Conservation (phyloP, 805 yeast genomes). For the Cephaloascus albidus region DNA sequence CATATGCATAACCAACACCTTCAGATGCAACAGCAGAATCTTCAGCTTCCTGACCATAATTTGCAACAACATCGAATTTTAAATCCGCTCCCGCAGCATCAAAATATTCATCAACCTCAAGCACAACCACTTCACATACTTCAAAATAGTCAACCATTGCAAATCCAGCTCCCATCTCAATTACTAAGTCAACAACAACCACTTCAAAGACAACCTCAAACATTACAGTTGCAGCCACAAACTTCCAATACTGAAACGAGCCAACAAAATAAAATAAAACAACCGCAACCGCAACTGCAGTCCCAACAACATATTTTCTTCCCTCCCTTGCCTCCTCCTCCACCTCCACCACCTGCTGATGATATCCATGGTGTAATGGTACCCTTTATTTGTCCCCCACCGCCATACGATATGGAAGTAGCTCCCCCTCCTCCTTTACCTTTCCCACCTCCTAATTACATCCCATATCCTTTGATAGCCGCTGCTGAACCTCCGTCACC, state of each 20-base stretch:
- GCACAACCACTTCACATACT: background rate
- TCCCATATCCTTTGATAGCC: slow-evolving; percentile 32
- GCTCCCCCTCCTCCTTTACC: slow-evolving; percentile 26
- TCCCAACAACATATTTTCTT: background rate
- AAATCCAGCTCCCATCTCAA: too few species aligned
- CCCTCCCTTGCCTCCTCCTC: background rate
- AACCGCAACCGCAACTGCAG: background rate
- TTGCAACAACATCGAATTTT: background rate
- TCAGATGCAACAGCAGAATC: background rate
- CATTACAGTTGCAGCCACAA: background rate
- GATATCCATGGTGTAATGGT: slow-evolving; percentile 23
- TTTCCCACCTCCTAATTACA: slow-evolving; percentile 33
- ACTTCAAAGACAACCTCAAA: too few species aligned
- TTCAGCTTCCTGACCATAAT: background rate
- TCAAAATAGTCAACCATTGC: background rate
- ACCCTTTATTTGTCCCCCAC: slow-evolving; percentile 33
- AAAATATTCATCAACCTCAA: too few species aligned
- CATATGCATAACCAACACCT: background rate
- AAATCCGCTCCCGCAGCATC: too few species aligned
- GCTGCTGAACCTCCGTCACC: slow-evolving; percentile 25
- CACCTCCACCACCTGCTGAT: background rate
- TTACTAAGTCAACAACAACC: too few species aligned
- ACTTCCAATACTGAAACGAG: background rate
- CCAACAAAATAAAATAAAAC: background rate
- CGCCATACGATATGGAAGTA: slow-evolving; percentile 21